Evolutionary conservation across 1,139 yeast species (phyloP).

Genomic region (Sugiyamaella paludigena): DNA sequence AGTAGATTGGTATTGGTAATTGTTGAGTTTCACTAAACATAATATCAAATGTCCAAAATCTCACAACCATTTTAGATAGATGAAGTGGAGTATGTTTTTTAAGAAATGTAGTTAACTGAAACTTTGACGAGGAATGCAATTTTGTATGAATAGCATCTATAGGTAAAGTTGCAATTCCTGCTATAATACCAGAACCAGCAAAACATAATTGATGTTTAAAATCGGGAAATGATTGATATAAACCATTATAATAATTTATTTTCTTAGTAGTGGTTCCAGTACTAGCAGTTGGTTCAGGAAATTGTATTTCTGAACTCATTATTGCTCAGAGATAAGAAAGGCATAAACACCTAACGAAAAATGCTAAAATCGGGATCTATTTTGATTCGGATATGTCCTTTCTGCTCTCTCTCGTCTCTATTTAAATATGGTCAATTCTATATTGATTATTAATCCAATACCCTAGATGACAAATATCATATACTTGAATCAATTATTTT

Average conservation of each 20-base stretch:
- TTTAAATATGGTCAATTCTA: too few relatives aligned
- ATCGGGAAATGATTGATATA: background rate
- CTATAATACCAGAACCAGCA: conserved; percentile 7
- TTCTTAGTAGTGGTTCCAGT: too few relatives aligned
- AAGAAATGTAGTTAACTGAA: conserved; percentile 4
- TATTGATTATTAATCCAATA: too few relatives aligned
- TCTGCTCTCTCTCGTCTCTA: too few relatives aligned
- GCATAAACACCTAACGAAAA: too few relatives aligned
- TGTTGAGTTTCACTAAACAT: conserved; percentile 4
- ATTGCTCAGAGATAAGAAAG: too few relatives aligned
- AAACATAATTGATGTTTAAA: conserved; percentile 10
- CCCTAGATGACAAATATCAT: too few relatives aligned
- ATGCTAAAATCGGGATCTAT: too few relatives aligned
- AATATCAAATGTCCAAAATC: conserved; percentile 15
- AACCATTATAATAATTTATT: too few relatives aligned
- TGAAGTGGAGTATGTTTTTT: conserved; percentile 7
- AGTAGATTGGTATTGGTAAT: conserved; percentile 10
- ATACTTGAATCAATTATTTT: too few relatives aligned
- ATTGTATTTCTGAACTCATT: conserved; percentile 5
- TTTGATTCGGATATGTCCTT: too few relatives aligned
- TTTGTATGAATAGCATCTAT: conserved; percentile 6
- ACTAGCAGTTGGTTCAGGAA: too few relatives aligned
- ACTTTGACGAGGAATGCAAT: conserved; percentile 2
- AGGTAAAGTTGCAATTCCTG: conserved; percentile 10
- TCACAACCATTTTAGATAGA: conserved; percentile 1